Conservation (phyloP, 106 monocot species). For the Dendrobium nobile region DNA sequence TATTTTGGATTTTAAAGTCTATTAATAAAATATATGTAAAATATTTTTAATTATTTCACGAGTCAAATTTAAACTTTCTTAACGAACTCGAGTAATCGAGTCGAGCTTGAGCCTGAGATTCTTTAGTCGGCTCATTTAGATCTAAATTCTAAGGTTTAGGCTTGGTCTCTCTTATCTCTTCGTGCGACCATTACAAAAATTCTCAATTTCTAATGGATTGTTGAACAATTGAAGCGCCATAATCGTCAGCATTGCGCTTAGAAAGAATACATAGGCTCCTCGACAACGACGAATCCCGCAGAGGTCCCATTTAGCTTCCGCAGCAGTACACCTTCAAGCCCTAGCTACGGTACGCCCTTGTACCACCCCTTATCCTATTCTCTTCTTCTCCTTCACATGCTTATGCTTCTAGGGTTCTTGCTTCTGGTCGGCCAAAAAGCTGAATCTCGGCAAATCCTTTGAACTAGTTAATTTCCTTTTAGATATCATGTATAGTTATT, state of each 20-base stretch:
- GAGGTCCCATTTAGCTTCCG: constrained; percentile 82
- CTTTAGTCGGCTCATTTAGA: too few relatives aligned
- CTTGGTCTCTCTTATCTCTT: too few relatives aligned
- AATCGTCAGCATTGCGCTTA: constrained; percentile 79
- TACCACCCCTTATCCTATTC: neutral
- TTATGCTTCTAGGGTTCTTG: neutral
- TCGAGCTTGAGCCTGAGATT: too few relatives aligned
- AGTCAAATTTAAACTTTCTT: too few relatives aligned
- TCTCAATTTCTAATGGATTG: neutral
- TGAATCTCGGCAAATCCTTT: neutral
- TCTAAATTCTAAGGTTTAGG: neutral
- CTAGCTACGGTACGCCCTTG: constrained; percentile 7
- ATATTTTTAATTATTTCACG: too few relatives aligned
- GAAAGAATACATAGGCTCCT: constrained; percentile 72
- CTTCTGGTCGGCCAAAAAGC: neutral
- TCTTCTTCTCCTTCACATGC: neutral
- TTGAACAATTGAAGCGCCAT: constrained; percentile 76
- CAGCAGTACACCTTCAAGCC: constrained; percentile 72
- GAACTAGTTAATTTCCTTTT: too few relatives aligned
- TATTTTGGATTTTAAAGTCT: too few relatives aligned
- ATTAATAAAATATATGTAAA: too few relatives aligned
- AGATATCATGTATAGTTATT: neutral
- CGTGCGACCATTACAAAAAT: too few relatives aligned
- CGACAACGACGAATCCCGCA: constrained; percentile 46
- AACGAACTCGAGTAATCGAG: too few relatives aligned